A percentile compares a stretch with the other conserved stretches of the same genome.
Conservation (phyloP, 441 rosid species). For the Rhodomyrtus psidioides region DNA sequence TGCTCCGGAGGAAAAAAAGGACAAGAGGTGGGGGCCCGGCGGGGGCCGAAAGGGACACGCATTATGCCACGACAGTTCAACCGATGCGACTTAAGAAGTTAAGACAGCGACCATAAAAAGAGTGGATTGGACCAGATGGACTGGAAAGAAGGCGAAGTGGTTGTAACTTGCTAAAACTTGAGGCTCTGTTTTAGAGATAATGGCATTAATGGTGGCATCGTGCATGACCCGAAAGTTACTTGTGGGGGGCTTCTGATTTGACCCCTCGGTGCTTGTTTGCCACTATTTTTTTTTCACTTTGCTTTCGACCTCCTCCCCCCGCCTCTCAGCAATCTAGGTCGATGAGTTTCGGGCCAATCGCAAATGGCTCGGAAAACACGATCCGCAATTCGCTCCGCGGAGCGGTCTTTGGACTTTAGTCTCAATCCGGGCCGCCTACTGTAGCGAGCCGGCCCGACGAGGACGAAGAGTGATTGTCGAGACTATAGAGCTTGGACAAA, state of each 20-base stretch:
- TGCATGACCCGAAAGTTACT: not conserved
- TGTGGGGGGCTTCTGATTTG: not conserved
- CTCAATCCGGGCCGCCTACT: no score
- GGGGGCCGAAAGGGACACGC: not conserved
- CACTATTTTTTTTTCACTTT: not conserved
- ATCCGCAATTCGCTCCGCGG: not conserved
- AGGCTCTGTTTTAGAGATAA: not conserved
- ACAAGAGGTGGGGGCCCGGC: not conserved
- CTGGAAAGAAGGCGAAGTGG: not conserved
- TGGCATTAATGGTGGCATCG: not conserved
- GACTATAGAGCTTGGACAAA: no score
- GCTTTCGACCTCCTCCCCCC: not conserved
- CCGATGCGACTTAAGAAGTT: not conserved
- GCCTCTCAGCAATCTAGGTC: not conserved
- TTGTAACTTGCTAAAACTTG: not conserved
- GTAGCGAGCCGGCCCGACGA: no score
- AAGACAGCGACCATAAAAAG: not conserved
- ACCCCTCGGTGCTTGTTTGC: not conserved
- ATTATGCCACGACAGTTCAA: not conserved
- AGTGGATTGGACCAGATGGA: not conserved
- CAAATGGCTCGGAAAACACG: not conserved
- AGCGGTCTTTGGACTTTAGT: no score
- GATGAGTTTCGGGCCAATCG: not conserved
- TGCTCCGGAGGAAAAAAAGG: not conserved
- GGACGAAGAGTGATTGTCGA: fast-evolving